These are phyloP conservation scores for Sonneratia alba DNA, from an alignment of 345 rosid species.

Conservation along the genomic window DNA sequence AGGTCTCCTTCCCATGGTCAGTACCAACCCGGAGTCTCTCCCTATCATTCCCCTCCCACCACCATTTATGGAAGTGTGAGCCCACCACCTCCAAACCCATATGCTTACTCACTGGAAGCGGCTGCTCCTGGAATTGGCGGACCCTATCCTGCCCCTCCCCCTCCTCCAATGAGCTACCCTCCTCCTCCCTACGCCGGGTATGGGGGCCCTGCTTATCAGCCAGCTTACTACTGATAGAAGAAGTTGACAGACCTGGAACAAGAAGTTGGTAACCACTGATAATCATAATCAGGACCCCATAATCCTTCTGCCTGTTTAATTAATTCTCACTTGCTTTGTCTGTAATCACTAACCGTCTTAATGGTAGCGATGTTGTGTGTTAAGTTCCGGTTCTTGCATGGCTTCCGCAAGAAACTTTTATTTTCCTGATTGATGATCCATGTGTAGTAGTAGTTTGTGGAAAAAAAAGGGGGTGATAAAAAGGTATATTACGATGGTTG, in stretches of 20 bases:
- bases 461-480: conserved; percentile 17
- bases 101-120: conserved; percentile 58
- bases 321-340: conserved; percentile 21
- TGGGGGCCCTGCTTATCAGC: conserved; percentile 65
- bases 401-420: conserved; percentile 32
- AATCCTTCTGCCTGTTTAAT: conserved; percentile 27
- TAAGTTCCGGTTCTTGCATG: conserved; percentile 39
- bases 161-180: conserved; percentile 49
- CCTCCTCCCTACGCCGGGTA: conserved; percentile 47
- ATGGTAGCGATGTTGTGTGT: conserved; percentile 58
- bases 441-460: conserved; percentile 54
- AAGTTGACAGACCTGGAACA: conserved; percentile 22
- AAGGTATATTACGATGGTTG: conserved; percentile 25
- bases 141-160: conserved; percentile 45
- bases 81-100: conserved; percentile 38
- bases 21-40: conserved; percentile 48
- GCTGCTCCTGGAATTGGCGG: conserved; percentile 37
- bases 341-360: conserved; percentile 74
- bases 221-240: conserved; percentile 78
- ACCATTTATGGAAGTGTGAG: conserved; percentile 46
- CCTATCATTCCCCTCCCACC: conserved; percentile 62
- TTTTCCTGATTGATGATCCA: conserved; percentile 43
- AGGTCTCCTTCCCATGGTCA: conserved; percentile 81
- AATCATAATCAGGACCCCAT: conserved; percentile 31
- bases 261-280: conserved; percentile 73